phyloP scores from a whole-genome alignment of 495 filamentous ascomycete genomes.

The Penicillium roqueforti region DNA sequence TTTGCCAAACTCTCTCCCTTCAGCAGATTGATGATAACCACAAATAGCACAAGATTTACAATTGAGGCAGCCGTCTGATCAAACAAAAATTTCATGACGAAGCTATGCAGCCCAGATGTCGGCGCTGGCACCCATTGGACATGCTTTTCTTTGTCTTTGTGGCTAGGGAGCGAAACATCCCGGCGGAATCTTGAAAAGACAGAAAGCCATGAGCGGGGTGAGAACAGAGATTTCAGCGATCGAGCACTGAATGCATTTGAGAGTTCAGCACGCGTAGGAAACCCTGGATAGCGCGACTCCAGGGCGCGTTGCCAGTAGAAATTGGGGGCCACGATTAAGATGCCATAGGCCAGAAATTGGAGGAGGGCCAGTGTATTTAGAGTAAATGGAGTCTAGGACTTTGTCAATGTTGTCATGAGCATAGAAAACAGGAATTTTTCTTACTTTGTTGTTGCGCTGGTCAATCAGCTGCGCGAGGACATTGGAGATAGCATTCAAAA shows the following conservation, averaged over 20 bases:
- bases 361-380: conserved; percentile 62
- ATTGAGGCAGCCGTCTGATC: conserved; percentile 77
- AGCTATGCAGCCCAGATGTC: conserved; percentile 54
- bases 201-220: conserved; percentile 32
- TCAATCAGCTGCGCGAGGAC: conserved; percentile 75
- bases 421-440: conserved; percentile 15
- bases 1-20: conserved; percentile 34
- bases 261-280: conserved; percentile 28
- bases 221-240: conserved; percentile 27
- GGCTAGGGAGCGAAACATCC: conserved; percentile 32
- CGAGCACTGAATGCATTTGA: conserved; percentile 14
- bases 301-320: conserved; percentile 74
- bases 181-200: conserved; percentile 33
- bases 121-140: conserved; percentile 20
- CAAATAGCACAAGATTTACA: conserved; percentile 75
- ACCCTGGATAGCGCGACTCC: conserved; percentile 51
- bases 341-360: conserved; percentile 73
- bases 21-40: conserved; percentile 52
- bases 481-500: conserved; percentile 74
- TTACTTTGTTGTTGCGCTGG: conserved; percentile 61
- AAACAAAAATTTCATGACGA: conserved; percentile 71
- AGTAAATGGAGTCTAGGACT: conserved; percentile 27
- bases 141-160: conserved; percentile 42
- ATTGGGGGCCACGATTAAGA: conserved; percentile 79
- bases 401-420: conserved; percentile 2